Base-by-base conservation (phyloP, 768 basidiomycete genomes). In the Lactarius psammicola region DNA sequence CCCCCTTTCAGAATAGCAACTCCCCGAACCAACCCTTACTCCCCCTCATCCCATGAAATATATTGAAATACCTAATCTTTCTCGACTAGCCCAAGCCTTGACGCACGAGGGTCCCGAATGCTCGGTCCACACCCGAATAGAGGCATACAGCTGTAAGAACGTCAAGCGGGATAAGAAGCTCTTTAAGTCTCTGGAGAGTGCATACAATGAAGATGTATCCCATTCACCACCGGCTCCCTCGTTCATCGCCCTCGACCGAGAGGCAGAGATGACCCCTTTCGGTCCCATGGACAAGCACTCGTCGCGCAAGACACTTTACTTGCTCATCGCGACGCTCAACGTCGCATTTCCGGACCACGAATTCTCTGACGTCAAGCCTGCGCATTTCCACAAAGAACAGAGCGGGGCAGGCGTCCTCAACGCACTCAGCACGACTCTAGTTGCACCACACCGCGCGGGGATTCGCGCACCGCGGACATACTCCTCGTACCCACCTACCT, bases 81-180 rank as follows among this genome's bases (percentile, higher is more conserved):
- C 88, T 15, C 83, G 83, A 61, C 85, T 97, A 64, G 87, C 89
- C 0, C 85, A 88, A 73, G 85, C 87, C 18, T 87, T 95, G 56
- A 88, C 89, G 5, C 90, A 92, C 75, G 89, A 93, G 69, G 92
- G 94, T 13, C 85, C 89, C 56, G 92, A 95, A 76, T 93, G 92
- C 76, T 84, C 87, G 5, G 93, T 96, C 8, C 88, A 93, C 78
- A 94, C 93, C 54, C 86, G 94, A 70, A 88, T 98, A 76, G 96
- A 98, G 77, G 95, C 94, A 0, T 99, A 98, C 81, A 92, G 90
- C 74, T 95, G 94, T 84, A 99, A 99, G 85, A 89, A 95, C 77
- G 90, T 97, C 77, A 92, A 93, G 71, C 89, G 92, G 73, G 97
- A 99, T 83, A 94, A 95, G 85, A 92, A 90, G 75, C 89, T 98